phyloP scores from a whole-genome alignment of 1,139 yeast species.

The Pichia sp. region DNA sequence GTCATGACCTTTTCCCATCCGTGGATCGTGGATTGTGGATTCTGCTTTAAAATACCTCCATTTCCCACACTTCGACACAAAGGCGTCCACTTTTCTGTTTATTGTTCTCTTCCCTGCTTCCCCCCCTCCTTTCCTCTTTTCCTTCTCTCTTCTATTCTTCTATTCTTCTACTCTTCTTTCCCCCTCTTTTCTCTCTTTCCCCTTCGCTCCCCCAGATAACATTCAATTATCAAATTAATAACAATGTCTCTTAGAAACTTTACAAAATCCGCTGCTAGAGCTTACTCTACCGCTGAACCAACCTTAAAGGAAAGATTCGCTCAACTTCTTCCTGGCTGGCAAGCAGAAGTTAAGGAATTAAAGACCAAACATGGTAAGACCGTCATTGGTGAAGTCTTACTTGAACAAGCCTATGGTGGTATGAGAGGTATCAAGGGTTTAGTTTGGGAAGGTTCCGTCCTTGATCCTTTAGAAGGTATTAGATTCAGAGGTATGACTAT shows the following conservation, averaged over 20 bases:
- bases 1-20: no score
- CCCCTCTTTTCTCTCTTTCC: neutral
- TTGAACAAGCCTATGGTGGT: constrained; percentile 99
- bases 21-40: neutral
- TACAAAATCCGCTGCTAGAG: constrained; percentile 35
- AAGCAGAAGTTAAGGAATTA: constrained; percentile 87
- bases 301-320: constrained; percentile 93
- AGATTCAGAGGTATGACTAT: constrained; percentile 98
- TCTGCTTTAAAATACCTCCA: neutral
- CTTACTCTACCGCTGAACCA: constrained; percentile 57
- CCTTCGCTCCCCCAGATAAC: neutral
- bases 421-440: constrained; percentile 98
- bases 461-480: constrained; percentile 98
- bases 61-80: neutral
- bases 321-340: constrained; percentile 87
- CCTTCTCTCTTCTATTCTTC: neutral
- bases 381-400: constrained; percentile 88
- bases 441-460: constrained; percentile 99
- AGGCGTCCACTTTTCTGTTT: no score
- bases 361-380: constrained; percentile 88
- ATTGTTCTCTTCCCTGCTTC: neutral
- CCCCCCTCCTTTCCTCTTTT: neutral
- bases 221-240: neutral
- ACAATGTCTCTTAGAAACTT: constrained; percentile 31
- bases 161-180: neutral